phyloP scores from a whole-genome alignment of 805 yeast genomes.

The Yarrowia keelungensis region DNA sequence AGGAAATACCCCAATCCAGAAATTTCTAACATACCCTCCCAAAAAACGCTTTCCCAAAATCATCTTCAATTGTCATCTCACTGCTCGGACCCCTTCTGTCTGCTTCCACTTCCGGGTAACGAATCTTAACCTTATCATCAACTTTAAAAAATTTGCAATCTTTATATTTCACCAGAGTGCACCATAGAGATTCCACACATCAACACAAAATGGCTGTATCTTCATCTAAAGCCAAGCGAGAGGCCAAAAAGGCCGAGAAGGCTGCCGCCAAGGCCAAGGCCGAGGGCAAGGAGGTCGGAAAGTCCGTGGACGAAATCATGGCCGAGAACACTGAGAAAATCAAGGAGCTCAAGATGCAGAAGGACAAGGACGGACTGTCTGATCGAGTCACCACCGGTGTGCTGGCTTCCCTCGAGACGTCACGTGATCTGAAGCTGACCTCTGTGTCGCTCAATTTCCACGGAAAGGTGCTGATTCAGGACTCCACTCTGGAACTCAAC shows the following conservation, averaged over 20 bases:
- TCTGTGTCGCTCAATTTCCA: slow-evolving; percentile 93
- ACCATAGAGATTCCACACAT: no score
- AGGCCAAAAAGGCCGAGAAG: slow-evolving; percentile 90
- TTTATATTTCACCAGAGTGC: no score
- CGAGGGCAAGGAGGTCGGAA: slow-evolving; percentile 57
- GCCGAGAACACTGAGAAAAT: slow-evolving; percentile 72
- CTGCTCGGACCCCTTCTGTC: no score
- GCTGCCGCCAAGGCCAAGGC: slow-evolving; percentile 68
- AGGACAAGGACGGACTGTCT: slow-evolving; percentile 90
- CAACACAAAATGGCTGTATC: slow-evolving; percentile 13
- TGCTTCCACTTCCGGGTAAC: no score
- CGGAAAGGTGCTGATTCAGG: slow-evolving; percentile 95
- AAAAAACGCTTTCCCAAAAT: no score
- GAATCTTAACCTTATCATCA: no score
- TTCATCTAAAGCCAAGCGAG: slow-evolving; percentile 86
- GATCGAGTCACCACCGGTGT: slow-evolving; percentile 99
- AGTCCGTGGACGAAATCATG: slow-evolving; percentile 52
- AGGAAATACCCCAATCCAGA: no score
- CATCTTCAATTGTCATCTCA: no score
- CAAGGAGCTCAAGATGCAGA: slow-evolving; percentile 87
- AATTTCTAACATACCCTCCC: no score
- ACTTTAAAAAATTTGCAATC: no score
- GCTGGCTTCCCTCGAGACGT: slow-evolving; percentile 82
- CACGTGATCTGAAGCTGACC: slow-evolving; percentile 91
- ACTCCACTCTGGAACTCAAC: slow-evolving; percentile 89